Base-by-base conservation (phyloP, 768 basidiomycete genomes). In the Aureoboletus auriporus region DNA sequence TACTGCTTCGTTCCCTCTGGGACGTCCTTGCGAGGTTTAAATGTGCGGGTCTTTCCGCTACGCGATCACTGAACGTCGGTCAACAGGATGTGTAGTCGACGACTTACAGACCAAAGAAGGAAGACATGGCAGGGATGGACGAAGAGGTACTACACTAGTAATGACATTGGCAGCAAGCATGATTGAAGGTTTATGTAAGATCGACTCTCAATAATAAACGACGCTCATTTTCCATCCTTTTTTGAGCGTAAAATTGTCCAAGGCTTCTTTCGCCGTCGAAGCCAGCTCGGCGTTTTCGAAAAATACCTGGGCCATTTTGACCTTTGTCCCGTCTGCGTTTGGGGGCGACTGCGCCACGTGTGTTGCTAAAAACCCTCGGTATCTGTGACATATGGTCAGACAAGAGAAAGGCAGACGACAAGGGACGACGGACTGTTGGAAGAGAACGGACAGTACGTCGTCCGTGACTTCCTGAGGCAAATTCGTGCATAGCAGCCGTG, bases 1-100 rank as follows among this genome's bases (percentile, higher is more conserved):
- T 94, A 97, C 65, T 97, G 95, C 70, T 95, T 95, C 34, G 94
- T 95, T 35, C 94, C 94, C 67, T 95, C 93, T 5, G 93, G 89
- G 20, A 93, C 86, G 65, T 92, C 90, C 70, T 89, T 93, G 60
- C 93, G 86, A 27, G 95, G 95, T 64, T 94, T 95, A 80, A 98
- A 97, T 14, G 95, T 93, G 47, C 91, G 83, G 33, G 89, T 90
- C 73, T 93, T 93, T 36, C 88, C 90, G 39, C 91, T 93, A 55
- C n/a, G 31, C 16, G 54, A 48, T 49, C 20, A 51, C 45, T 51
- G 42, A 36, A 44, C 14, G 47, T 56, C 46, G 48, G 50, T 55
- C 14, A 26, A 13, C 45, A 45, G 45, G 33, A 50, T 35, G 31
- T 30, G 42, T 20, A 11, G 8, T 17, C 36, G 27, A 40, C 30